Evolutionary conservation across 495 filamentous ascomycete species (phyloP), one percentile per base, ranked within the genome.

Genomic region (Hyaloscypha variabilis): DNA sequence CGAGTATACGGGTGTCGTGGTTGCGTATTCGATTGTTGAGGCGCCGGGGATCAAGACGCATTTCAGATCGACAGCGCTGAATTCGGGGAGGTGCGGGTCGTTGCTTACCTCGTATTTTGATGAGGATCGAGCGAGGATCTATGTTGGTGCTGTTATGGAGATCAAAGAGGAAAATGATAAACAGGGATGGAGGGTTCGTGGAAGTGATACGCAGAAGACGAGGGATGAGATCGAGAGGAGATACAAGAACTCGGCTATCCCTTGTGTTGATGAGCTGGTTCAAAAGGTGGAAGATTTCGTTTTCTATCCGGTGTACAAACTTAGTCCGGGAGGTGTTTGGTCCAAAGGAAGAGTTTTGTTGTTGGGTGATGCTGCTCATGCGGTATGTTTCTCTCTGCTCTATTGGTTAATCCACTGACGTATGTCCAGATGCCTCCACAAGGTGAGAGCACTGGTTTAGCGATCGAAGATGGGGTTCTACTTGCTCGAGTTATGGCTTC

Each of bases 361-460:
- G 17, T 68, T 88, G 6, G 85, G 84, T 11, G 85, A 88, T 74
- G 79, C 84, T 50, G 84, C 84, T n/a, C 85, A 88, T 73, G 87
- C 85, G 8, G 83, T 85, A 77, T 25, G 82, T 79, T 24, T 14
- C 30, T 28, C 23, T 50, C 42, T 42, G 24, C 31, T 21, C 13
- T 42, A 39, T 51, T 42, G 56, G 59, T 63, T 17, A 51, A 50
- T 14, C 25, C 63, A 14, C 34, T 54, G 31, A 60, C 24, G 52
- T 62, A 53, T 8, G 17, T 24, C 14, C 24, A 79, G 73, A 87
- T 88, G 85, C 85, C 86, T 1, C 86, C 86, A 5, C 82, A 85
- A 25, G 85, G 86, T 51, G 85, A 89, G 72, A 82, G 79, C 19
- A 86, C 84, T 8, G 83, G 85, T 14, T 83, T 87, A 63, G 85